A percentile compares a stretch with the other conserved stretches of the same genome.
Conservation (phyloP, 2,329 filamentous ascomycete genomes). For the Penicillium freii region DNA sequence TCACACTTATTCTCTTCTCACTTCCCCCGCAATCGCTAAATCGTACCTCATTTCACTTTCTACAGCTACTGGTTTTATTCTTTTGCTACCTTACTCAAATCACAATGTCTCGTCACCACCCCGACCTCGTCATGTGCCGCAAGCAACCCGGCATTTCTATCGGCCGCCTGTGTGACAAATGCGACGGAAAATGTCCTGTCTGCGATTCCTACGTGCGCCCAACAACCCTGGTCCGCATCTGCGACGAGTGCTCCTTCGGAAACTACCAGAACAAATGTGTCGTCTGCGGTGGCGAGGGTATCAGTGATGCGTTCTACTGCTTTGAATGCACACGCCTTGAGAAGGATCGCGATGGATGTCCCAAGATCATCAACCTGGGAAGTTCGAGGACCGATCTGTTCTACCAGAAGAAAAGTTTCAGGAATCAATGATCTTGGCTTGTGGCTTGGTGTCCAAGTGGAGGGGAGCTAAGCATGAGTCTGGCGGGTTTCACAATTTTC, state of each 20-base stretch:
- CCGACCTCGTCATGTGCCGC: constrained; percentile 99
- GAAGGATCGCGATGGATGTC: constrained; percentile 95
- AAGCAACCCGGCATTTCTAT: constrained; percentile 97
- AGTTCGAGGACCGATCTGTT: constrained; percentile 91
- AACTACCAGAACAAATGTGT: constrained; percentile 99
- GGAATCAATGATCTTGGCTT: constrained; percentile 39
- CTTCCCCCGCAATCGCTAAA: background rate
- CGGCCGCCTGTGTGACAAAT: constrained; percentile 98
- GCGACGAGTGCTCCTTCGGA: constrained; percentile 98
- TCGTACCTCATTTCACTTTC: background rate
- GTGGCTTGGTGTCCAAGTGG: constrained; percentile 11
- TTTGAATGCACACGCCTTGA: constrained; percentile 97
- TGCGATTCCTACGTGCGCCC: constrained; percentile 99
- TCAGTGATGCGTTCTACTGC: constrained; percentile 98
- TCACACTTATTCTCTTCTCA: background rate
- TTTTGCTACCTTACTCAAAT: background rate
- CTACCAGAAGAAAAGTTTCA: constrained; percentile 66
- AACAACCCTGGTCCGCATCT: constrained; percentile 95
- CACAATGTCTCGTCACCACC: constrained; percentile 89
- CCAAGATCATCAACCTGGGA: constrained; percentile 98
- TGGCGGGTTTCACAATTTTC: constrained; percentile 7
- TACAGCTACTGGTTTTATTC: background rate
- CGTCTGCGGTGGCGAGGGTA: constrained; percentile 96
- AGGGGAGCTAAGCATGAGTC: constrained; percentile 8
- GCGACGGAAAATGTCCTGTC: constrained; percentile 98